Evolutionary conservation across 768 basidiomycete species (phyloP).

Genomic region (Agaricus subrufescens): DNA sequence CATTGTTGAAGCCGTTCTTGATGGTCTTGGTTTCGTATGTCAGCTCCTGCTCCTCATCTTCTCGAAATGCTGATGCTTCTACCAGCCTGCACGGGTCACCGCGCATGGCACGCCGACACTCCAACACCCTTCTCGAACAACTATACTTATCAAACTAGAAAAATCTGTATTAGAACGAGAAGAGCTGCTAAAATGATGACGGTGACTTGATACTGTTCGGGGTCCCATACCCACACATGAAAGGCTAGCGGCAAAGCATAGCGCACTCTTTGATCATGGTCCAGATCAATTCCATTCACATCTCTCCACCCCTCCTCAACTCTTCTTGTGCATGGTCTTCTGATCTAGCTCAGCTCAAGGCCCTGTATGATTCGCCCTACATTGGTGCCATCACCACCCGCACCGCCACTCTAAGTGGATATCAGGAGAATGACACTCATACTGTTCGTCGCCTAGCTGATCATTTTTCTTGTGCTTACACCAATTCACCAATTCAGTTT

Average conservation of each 20-base stretch:
- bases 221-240: background rate
- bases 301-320: slow-evolving; percentile 69
- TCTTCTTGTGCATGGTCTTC: slow-evolving; percentile 83
- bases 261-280: slow-evolving; percentile 38
- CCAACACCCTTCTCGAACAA: slow-evolving; percentile 78
- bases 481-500: slow-evolving; percentile 37
- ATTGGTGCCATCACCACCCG: slow-evolving; percentile 83
- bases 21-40: slow-evolving; percentile 90
- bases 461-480: slow-evolving; percentile 3
- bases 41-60: background rate
- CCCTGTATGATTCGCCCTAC: slow-evolving; percentile 58
- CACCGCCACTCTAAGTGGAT: slow-evolving; percentile 69
- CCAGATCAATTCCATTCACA: slow-evolving; percentile 46
- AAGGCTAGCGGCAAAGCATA: too few relatives aligned
- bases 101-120: slow-evolving; percentile 89
- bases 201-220: background rate
- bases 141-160: slow-evolving; percentile 97
- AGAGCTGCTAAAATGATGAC: slow-evolving; percentile 70
- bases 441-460: slow-evolving; percentile 36
- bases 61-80: slow-evolving; percentile 10
- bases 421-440: slow-evolving; percentile 58
- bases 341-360: slow-evolving; percentile 54
- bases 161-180: slow-evolving; percentile 91
- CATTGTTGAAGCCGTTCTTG: slow-evolving; percentile 93
- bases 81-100: slow-evolving; percentile 91